These are phyloP conservation scores for Solanum chiquidenum DNA, from an alignment of 257 asterid genomes.

Conservation along the genomic window DNA sequence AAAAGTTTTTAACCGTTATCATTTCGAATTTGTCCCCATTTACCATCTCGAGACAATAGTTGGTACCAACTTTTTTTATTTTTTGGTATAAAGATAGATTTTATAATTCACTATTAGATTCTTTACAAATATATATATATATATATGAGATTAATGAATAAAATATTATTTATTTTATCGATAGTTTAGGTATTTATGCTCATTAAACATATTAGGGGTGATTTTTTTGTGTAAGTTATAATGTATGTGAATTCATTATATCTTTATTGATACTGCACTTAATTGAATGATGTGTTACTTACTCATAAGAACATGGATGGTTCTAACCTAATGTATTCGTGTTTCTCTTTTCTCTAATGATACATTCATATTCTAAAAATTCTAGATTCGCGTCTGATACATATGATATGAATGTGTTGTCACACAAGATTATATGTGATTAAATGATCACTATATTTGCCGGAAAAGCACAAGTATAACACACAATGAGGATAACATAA, in stretches of 20 bases:
- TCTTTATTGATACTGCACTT: not conserved
- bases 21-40: constrained; percentile 4
- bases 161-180: not conserved
- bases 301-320: not conserved
- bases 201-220: not conserved
- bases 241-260: not conserved
- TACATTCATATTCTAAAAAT: not conserved
- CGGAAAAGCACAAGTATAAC: not conserved
- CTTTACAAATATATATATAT: not conserved
- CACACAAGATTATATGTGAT: not conserved
- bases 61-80: not conserved
- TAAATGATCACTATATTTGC: not conserved
- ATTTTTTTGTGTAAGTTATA: no score
- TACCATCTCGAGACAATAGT: not conserved
- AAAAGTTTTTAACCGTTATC: not conserved
- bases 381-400: accelerated
- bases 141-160: not conserved
- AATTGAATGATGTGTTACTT: not conserved
- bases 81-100: not conserved
- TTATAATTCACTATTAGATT: not conserved
- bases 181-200: not conserved
- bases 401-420: not conserved
- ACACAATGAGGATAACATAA: not conserved
- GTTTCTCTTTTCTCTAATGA: not conserved
- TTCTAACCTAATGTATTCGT: not conserved